A percentile compares a stretch with the other conserved stretches of the same genome.
Evolutionary conservation across 495 filamentous ascomycete genomes (phyloP).

Genomic region (Aspergillus funiculosus): DNA sequence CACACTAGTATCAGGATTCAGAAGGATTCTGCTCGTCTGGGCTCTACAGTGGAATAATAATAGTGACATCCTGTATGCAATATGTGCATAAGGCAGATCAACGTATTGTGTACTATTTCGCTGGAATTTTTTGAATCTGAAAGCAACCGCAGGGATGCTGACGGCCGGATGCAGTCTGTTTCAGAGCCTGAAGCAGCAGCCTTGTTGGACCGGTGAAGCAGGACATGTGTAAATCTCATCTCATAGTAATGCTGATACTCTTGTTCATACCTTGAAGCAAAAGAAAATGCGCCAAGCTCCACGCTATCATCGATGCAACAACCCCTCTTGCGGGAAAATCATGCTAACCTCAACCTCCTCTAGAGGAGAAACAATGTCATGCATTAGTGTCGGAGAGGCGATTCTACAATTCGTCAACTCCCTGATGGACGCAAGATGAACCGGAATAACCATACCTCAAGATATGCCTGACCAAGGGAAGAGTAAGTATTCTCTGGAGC

Average conservation of each 20-base stretch:
- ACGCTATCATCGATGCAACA: neutral
- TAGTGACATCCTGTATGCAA: neutral
- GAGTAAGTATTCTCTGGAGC: too few relatives aligned
- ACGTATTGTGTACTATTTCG: too few relatives aligned
- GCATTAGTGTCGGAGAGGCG: conserved; percentile 10
- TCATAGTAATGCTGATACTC: too few relatives aligned
- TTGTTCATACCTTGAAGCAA: neutral
- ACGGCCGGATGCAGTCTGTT: neutral
- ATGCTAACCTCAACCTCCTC: neutral
- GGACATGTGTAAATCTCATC: too few relatives aligned
- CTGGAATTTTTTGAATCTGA: neutral
- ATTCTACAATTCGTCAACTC: neutral
- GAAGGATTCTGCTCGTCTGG: too few relatives aligned
- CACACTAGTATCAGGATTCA: too few relatives aligned
- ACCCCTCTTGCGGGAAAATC: conserved; percentile 2
- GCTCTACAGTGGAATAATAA: too few relatives aligned
- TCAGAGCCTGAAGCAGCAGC: neutral
- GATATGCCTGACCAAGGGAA: neutral
- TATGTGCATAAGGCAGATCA: conserved; percentile 1
- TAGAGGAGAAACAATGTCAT: conserved; percentile 3
- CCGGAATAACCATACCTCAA: too few relatives aligned
- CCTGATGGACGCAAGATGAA: neutral
- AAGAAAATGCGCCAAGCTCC: neutral
- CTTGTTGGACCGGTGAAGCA: neutral
- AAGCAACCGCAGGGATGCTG: neutral